phyloP scores from a whole-genome alignment of 495 filamentous ascomycete species.

The Hypomontagnella submonticulosa region DNA sequence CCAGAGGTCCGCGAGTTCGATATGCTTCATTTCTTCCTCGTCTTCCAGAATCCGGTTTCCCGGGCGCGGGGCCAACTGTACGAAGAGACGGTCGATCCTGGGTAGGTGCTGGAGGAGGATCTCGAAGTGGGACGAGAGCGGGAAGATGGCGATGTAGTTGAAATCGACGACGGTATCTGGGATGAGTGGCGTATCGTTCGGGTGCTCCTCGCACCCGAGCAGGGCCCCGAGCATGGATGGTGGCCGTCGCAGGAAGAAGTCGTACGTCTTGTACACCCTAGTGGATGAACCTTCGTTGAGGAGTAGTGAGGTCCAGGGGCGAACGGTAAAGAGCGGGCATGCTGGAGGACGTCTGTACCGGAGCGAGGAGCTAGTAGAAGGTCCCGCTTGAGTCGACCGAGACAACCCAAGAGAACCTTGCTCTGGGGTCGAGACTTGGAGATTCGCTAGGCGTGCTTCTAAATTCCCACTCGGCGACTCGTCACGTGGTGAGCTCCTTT shows the following conservation, averaged over 20 bases:
- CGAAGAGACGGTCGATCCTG: conserved; percentile 53
- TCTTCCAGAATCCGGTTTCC: conserved; percentile 51
- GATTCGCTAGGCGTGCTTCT: conserved; percentile 9
- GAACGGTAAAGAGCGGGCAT: conserved; percentile 51
- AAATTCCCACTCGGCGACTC: conserved; percentile 4
- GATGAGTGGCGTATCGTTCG: conserved; percentile 47
- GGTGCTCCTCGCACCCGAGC: conserved; percentile 49
- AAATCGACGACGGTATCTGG: conserved; percentile 53
- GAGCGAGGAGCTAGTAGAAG: conserved; percentile 3
- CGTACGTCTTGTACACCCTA: conserved; percentile 51
- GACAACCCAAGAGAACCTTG: background rate
- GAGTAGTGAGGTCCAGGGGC: conserved; percentile 55
- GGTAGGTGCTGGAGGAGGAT: conserved; percentile 50
- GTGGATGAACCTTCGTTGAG: conserved; percentile 58
- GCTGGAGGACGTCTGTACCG: conserved; percentile 30
- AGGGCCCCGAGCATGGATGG: conserved; percentile 54
- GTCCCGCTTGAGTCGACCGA: background rate
- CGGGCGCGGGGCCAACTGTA: conserved; percentile 57
- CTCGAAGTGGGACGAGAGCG: conserved; percentile 52
- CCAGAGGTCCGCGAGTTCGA: conserved; percentile 56
- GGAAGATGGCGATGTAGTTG: conserved; percentile 62
- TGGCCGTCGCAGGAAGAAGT: conserved; percentile 52
- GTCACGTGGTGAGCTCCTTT: conserved; percentile 13
- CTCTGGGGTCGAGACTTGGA: conserved; percentile 12
- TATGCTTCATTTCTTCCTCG: conserved; percentile 49